phyloP scores from a whole-genome alignment of 2,329 filamentous ascomycete genomes.

The Neopestalotiopsis rosae region DNA sequence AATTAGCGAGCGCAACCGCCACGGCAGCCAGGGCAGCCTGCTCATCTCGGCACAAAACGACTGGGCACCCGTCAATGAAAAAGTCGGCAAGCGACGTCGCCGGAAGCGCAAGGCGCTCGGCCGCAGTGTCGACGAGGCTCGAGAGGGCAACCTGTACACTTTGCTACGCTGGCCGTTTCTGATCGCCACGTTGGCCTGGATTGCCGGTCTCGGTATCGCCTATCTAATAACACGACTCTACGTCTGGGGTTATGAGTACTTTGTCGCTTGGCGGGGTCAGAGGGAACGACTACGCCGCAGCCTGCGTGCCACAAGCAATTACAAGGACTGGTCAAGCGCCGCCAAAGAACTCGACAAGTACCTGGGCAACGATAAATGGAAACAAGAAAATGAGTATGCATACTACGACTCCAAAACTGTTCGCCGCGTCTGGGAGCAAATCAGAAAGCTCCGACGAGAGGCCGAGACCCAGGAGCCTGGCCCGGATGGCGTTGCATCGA shows the following conservation, averaged over 20 bases:
- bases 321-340: constrained; percentile 81
- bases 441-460: constrained; percentile 66
- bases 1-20: constrained; percentile 31
- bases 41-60: constrained; percentile 94
- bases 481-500: constrained; percentile 30
- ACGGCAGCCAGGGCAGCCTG: constrained; percentile 41
- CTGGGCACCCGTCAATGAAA: constrained; percentile 71
- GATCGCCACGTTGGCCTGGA: constrained; percentile 79
- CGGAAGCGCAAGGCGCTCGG: constrained; percentile 48
- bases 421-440: constrained; percentile 75
- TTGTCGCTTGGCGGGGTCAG: constrained; percentile 85
- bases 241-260: constrained; percentile 91
- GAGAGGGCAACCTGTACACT: constrained; percentile 90
- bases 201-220: constrained; percentile 71
- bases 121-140: constrained; percentile 84
- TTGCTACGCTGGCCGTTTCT: constrained; percentile 93
- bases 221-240: constrained; percentile 88
- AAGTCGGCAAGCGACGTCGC: constrained; percentile 25
- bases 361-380: constrained; percentile 82
- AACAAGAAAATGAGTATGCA: constrained; percentile 75
- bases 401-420: constrained; percentile 92
- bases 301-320: constrained; percentile 74
- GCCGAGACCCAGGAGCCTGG: constrained; percentile 57
- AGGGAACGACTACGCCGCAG: constrained; percentile 73
- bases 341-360: constrained; percentile 82